Base-by-base conservation (phyloP, 2,329 filamentous ascomycete genomes). In the Ceratocystis lukuohia region DNA sequence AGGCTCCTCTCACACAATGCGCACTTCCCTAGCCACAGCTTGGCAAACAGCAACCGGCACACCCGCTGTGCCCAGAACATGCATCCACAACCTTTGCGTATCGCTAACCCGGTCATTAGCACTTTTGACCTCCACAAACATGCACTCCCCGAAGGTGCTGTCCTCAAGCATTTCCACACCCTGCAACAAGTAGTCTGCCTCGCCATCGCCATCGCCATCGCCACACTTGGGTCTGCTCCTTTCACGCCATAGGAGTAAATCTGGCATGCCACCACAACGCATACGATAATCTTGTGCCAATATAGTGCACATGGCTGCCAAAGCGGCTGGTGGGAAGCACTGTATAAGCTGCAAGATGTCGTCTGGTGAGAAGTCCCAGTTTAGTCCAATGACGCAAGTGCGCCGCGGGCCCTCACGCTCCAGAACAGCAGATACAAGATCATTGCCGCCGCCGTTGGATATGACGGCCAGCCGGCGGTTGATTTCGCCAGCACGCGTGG, bases 11-110 rank as follows among this genome's bases (percentile, higher is more conserved):
- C 20, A 22, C 20, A 56, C 50, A 25, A 10, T 33, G 17, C 53
- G 63, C 25, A 65, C 33, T 71, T 84, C 79, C 69, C 75, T 80
- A 48, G 82, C 82, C 46, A 83, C 75, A 12, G 83, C 84, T 73
- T 85, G 83, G 72, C 83, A 95, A 70, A 97, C 79, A 71, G 96
- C 92, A 33, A 97, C 93, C 70, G 82, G 84, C 48, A 97, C 82
- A 1, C 94, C 93, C 1, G 92, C 91, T 1, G 88, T 87, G 6
- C 86, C 88, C 65, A 99, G 80, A 6, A 96, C 91, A 79, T 97
- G 90, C 72, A 97, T 96, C 94, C 94, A 99, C 70, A 99, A 81
- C 71, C 94, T 80, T 77, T 99, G 94, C 20, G 92, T 96, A 78
- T 99, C 94, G 75, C 93, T 97, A 72, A 99, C 78, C 48, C 91